These are phyloP conservation scores for Lactarius sp. DNA, from an alignment of 768 basidiomycete genomes.

Conservation along the genomic window DNA sequence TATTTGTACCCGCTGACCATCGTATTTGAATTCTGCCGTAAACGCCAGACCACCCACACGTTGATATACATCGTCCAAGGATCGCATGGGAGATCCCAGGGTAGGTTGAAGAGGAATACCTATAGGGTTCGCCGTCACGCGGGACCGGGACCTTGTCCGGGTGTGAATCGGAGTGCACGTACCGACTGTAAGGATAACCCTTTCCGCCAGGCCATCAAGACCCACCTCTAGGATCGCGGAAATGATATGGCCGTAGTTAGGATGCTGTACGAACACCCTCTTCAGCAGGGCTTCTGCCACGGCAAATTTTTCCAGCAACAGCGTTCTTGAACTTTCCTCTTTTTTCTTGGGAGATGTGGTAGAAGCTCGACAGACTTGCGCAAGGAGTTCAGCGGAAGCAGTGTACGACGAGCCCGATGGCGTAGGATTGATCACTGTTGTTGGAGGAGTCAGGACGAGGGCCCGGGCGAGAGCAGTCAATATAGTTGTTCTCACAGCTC, in stretches of 20 bases:
- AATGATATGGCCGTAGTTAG: conserved; percentile 68
- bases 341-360: conserved; percentile 32
- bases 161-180: conserved; percentile 28
- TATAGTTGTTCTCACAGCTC: conserved; percentile 81
- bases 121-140: conserved; percentile 29
- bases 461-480: conserved; percentile 77
- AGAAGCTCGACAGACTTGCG: conserved; percentile 27
- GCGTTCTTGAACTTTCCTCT: conserved; percentile 33
- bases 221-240: conserved; percentile 55
- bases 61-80: conserved; percentile 78
- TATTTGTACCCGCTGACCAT: conserved; percentile 83
- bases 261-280: conserved; percentile 72
- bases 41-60: conserved; percentile 63
- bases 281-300: conserved; percentile 62
- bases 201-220: conserved; percentile 51
- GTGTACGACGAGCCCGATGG: conserved; percentile 30
- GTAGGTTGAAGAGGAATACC: conserved; percentile 84
- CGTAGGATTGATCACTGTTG: conserved; percentile 27
- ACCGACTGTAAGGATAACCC: conserved; percentile 70
- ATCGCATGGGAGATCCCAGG: conserved; percentile 81
- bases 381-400: conserved; percentile 33
- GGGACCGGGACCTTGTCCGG: conserved; percentile 7
- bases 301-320: conserved; percentile 41
- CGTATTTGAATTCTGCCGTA: conserved; percentile 87
- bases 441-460: conserved; percentile 54